Conservation (phyloP, 495 filamentous ascomycete genomes). For the Terfezia claveryi region DNA sequence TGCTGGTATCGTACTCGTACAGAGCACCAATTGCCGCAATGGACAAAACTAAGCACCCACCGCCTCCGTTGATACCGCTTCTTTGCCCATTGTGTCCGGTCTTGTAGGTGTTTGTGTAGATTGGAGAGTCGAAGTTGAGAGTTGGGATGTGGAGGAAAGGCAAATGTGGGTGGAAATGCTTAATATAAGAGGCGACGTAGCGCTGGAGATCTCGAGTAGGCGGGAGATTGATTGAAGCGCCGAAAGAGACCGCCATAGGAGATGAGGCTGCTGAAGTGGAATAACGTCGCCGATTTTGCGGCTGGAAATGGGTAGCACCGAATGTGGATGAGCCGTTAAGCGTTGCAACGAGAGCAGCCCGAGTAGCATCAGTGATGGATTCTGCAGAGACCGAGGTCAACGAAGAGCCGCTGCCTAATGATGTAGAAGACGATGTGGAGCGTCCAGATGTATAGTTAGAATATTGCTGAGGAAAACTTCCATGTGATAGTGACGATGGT, state of each 20-base stretch:
- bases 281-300: conserved; percentile 8
- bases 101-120: conserved; percentile 36
- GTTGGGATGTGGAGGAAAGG: conserved; percentile 88
- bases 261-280: conserved; percentile 25
- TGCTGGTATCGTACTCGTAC: conserved; percentile 65
- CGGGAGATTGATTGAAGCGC: conserved; percentile 39
- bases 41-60: conserved; percentile 74
- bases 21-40: conserved; percentile 92
- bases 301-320: not conserved
- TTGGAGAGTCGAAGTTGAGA: conserved; percentile 64
- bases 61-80: conserved; percentile 49
- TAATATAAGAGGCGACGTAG: conserved; percentile 77
- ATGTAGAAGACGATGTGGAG: conserved; percentile 8
- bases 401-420: conserved; percentile 21
- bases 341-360: conserved; percentile 63
- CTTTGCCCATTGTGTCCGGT: conserved; percentile 30
- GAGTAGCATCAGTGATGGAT: conserved; percentile 83
- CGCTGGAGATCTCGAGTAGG: conserved; percentile 83
- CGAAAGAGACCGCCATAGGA: conserved; percentile 16
- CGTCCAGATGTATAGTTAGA: conserved; percentile 1
- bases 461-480: conserved; percentile 14
- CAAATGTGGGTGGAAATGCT: conserved; percentile 83
- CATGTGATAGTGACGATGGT: conserved; percentile 15
- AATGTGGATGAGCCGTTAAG: conserved; percentile 27
- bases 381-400: conserved; percentile 44